Conservation (phyloP, 768 basidiomycete species). For the Boletus pseudo-olivaceus region DNA sequence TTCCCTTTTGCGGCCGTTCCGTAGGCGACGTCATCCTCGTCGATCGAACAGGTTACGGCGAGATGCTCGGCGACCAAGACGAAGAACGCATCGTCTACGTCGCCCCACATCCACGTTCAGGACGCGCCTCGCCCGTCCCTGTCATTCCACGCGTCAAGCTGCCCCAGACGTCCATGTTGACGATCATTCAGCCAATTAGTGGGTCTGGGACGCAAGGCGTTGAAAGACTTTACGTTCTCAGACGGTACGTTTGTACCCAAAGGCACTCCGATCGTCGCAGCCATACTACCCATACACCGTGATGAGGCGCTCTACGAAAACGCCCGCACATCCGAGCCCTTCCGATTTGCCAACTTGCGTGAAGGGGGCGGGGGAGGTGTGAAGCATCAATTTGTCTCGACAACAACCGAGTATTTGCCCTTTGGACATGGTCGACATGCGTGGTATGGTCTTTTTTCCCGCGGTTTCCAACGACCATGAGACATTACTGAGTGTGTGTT, state of each 20-base stretch:
- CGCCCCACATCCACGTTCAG: constrained; percentile 62
- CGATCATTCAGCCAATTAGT: background rate
- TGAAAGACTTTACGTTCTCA: constrained; percentile 34
- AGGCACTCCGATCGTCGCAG: constrained; percentile 26
- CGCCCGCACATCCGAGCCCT: constrained; percentile 3
- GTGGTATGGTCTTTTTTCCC: too few species aligned
- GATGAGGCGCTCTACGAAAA: constrained; percentile 28
- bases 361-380: background rate
- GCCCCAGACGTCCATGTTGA: constrained; percentile 26
- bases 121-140: constrained; percentile 11
- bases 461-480: too few species aligned
- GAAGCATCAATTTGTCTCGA: too few species aligned
- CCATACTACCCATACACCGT: constrained; percentile 19
- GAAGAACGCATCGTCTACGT: constrained; percentile 71
- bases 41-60: constrained; percentile 16
- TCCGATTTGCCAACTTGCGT: constrained; percentile 1
- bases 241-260: constrained; percentile 38
- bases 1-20: background rate
- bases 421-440: too few species aligned
- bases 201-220: constrained; percentile 29
- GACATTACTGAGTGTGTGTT: too few species aligned
- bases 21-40: constrained; percentile 23
- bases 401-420: too few species aligned
- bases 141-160: constrained; percentile 13
- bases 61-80: constrained; percentile 18